A percentile compares a stretch with the other conserved stretches of the same genome.
Conservation (phyloP, 2,329 filamentous ascomycete genomes). For the Eutypella sp. region DNA sequence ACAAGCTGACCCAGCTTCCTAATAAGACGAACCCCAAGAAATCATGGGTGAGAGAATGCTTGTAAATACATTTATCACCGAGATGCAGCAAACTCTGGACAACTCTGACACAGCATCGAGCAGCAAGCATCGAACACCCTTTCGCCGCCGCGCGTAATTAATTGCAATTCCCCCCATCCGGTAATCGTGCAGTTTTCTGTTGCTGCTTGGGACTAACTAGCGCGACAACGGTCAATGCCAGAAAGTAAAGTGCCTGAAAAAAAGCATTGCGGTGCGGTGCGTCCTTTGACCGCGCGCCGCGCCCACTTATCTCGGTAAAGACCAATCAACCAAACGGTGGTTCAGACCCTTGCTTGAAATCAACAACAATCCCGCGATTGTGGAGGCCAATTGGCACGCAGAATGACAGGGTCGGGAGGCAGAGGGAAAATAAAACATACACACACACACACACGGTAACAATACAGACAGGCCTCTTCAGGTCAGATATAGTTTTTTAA, state of each 20-base stretch:
- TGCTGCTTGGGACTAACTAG: no score
- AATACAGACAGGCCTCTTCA: no score
- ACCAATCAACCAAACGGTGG: conserved; percentile 15
- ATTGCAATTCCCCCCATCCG: background rate
- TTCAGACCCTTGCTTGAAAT: conserved; percentile 13
- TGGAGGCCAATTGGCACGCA: conserved; percentile 19
- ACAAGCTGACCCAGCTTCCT: no score
- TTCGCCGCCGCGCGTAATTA: background rate
- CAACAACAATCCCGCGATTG: conserved; percentile 19
- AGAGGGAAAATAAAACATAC: no score
- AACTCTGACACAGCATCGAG: background rate
- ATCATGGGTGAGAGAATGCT: no score
- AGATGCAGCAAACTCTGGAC: background rate
- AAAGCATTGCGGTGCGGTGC: no score
- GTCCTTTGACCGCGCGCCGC: no score
- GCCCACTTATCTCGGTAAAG: conserved; percentile 1
- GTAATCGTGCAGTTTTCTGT: background rate
- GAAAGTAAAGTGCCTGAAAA: no score
- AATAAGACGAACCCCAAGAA: no score
- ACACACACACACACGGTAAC: background rate
- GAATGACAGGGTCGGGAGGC: conserved; percentile 5
- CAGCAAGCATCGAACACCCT: background rate
- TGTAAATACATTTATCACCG: no score
- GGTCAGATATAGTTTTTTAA: no score
- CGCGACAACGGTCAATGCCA: conserved; percentile 18